Evolutionary conservation across 2,329 filamentous ascomycete species (phyloP).

Genomic region (Beauveria medogensis): DNA sequence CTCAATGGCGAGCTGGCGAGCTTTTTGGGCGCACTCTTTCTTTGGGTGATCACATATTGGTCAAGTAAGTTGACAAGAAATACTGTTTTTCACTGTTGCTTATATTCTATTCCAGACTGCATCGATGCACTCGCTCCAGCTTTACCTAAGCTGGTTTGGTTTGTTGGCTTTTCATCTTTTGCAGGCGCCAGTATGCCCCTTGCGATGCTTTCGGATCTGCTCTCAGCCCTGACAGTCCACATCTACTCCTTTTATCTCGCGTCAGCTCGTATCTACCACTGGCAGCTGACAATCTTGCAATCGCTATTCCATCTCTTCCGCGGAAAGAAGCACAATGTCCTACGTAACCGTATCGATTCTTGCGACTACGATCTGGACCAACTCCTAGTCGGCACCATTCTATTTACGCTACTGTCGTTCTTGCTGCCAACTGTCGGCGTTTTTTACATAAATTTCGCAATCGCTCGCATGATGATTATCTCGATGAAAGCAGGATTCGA

Average conservation of each 20-base stretch:
- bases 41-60: conserved; percentile 99
- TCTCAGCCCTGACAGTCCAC: conserved; percentile 86
- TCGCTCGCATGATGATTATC: conserved; percentile 91
- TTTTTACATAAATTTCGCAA: conserved; percentile 94
- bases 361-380: conserved; percentile 99
- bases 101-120: conserved; percentile 42
- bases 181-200: conserved; percentile 96
- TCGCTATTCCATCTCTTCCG: conserved; percentile 98
- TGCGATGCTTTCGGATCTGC: conserved; percentile 85
- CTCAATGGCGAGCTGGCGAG: conserved; percentile 86
- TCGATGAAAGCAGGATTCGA: conserved; percentile 85
- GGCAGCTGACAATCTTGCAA: conserved; percentile 93
- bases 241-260: conserved; percentile 98
- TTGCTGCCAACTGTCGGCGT: conserved; percentile 89
- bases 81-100: not conserved
- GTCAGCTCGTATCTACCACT: conserved; percentile 93
- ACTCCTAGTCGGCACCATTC: conserved; percentile 86
- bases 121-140: conserved; percentile 70
- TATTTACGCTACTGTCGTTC: conserved; percentile 94
- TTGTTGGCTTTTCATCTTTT: conserved; percentile 91
- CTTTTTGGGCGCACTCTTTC: conserved; percentile 91
- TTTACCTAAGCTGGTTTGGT: conserved; percentile 79
- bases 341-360: conserved; percentile 94
- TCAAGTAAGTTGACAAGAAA: conserved; percentile 49
- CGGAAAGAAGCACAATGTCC: conserved; percentile 94